phyloP scores from a whole-genome alignment of 306 rosid species.

The Glycyrrhiza uralensis region DNA sequence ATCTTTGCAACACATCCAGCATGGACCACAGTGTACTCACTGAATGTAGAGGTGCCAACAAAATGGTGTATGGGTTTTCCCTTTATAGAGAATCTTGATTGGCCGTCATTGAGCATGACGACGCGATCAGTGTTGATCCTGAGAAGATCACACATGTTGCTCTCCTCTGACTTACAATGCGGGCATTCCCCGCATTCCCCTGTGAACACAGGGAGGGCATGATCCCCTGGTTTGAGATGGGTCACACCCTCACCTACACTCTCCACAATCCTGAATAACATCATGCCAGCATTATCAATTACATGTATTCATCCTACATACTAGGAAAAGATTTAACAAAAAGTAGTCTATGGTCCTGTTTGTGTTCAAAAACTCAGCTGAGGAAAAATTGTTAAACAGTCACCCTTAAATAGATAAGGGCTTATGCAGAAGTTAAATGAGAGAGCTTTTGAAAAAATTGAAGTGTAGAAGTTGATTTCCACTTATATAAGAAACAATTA shows the following conservation, averaged over 20 bases:
- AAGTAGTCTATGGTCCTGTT: too few relatives aligned
- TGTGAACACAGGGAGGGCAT: constrained; percentile 87
- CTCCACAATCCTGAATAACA: constrained; percentile 55
- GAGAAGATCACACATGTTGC: constrained; percentile 91
- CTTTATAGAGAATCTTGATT: constrained; percentile 63
- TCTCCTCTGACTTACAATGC: constrained; percentile 83
- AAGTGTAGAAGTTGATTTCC: too few relatives aligned
- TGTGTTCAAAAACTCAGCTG: too few relatives aligned
- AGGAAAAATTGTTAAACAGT: too few relatives aligned
- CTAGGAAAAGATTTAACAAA: too few relatives aligned
- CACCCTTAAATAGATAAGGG: too few relatives aligned
- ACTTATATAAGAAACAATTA: too few relatives aligned
- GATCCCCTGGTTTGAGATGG: constrained; percentile 73
- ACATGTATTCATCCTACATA: not conserved
- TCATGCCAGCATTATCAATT: not conserved
- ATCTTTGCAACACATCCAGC: constrained; percentile 79
- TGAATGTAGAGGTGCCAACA: constrained; percentile 86
- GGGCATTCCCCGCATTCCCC: constrained; percentile 89
- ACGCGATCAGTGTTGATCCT: constrained; percentile 89
- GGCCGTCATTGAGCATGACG: constrained; percentile 59
- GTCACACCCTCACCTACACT: constrained; percentile 91
- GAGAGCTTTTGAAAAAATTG: too few relatives aligned
- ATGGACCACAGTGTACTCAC: constrained; percentile 79
- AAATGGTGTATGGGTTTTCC: constrained; percentile 82
- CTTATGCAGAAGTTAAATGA: too few relatives aligned